Percentiles rank a stretch among this genome's conserved stretches.
Evolutionary conservation across 164 flowering plant species (phyloP).

Genomic region (Aristolochia fimbriata): DNA sequence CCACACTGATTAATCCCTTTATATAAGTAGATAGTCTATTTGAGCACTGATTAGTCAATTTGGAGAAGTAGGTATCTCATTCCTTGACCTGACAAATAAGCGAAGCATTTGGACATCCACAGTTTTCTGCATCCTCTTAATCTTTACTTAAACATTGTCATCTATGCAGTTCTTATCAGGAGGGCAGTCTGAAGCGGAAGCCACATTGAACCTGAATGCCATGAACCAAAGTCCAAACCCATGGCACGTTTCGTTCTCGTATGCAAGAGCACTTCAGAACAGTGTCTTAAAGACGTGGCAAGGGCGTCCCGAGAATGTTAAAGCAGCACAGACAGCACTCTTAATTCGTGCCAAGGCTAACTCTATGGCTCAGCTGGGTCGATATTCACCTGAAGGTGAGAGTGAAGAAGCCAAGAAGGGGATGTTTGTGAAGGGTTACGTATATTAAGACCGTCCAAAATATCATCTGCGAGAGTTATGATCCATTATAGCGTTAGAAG

Average conservation of each 20-base stretch:
- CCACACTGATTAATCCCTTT: too few relatives aligned
- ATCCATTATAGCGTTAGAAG: too few relatives aligned
- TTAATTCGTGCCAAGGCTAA: conserved; percentile 76
- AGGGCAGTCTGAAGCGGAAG: conserved; percentile 78
- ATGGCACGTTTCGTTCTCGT: conserved; percentile 86
- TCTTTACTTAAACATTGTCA: not conserved
- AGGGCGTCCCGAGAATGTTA: conserved; percentile 64
- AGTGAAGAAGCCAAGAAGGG: conserved; percentile 72
- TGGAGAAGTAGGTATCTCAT: too few relatives aligned
- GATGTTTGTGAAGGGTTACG: conserved; percentile 80
- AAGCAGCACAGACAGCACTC: conserved; percentile 61
- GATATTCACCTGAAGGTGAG: conserved; percentile 68
- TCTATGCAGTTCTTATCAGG: conserved; percentile 64
- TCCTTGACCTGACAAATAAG: too few relatives aligned
- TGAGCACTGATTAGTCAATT: too few relatives aligned
- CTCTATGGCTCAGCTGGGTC: conserved; percentile 77
- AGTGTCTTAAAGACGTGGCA: conserved; percentile 73
- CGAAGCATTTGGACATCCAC: too few relatives aligned
- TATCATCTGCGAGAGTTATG: not conserved
- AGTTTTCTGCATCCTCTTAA: conserved; percentile 5
- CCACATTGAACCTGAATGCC: conserved; percentile 69
- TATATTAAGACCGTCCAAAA: conserved; percentile 29
- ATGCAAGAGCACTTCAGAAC: conserved; percentile 80
- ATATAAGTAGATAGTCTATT: too few relatives aligned
- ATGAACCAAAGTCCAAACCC: conserved; percentile 88